Conservation (phyloP, 306 rosid species). For the Cucurbita argyrosperma region DNA sequence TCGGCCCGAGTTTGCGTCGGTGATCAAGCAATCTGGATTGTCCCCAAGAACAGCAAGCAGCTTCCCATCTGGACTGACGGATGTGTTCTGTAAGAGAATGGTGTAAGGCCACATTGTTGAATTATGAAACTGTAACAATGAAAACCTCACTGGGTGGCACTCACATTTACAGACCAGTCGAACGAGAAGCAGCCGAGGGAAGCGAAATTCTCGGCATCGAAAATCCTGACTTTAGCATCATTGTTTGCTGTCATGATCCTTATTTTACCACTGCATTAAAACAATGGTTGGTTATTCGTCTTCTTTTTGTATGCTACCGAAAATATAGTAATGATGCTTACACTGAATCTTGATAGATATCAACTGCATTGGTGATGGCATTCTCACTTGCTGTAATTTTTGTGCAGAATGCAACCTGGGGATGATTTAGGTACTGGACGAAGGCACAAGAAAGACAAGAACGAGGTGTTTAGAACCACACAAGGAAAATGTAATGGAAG, state of each 20-base stretch:
- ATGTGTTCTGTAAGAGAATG: slow-evolving; percentile 37
- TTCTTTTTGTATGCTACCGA: neutral
- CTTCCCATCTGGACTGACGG: slow-evolving; percentile 78
- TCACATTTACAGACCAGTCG: slow-evolving; percentile 93
- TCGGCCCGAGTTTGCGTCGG: slow-evolving; percentile 30
- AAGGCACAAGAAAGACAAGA: neutral
- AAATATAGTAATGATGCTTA: slow-evolving; percentile 8
- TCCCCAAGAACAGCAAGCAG: slow-evolving; percentile 77
- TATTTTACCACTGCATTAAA: slow-evolving; percentile 46
- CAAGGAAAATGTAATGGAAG: neutral
- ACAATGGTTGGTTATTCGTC: neutral
- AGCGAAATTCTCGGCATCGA: slow-evolving; percentile 44
- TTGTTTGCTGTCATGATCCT: slow-evolving; percentile 74
- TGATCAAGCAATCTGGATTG: slow-evolving; percentile 59
- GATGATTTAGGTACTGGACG: slow-evolving; percentile 41
- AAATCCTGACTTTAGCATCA: slow-evolving; percentile 71
- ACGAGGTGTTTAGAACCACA: neutral
- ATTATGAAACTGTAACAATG: neutral
- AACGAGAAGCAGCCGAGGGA: slow-evolving; percentile 50
- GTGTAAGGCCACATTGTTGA: neutral
- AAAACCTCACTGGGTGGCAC: slow-evolving; percentile 16
- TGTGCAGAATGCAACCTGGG: slow-evolving; percentile 69
- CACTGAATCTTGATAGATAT: slow-evolving; percentile 42
- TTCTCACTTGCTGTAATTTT: slow-evolving; percentile 55
- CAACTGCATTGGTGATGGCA: slow-evolving; percentile 88